A percentile compares a stretch with the other conserved stretches of the same genome.
phyloP scores from a whole-genome alignment of 805 yeast species.

The Kurtzmaniella fragi region DNA sequence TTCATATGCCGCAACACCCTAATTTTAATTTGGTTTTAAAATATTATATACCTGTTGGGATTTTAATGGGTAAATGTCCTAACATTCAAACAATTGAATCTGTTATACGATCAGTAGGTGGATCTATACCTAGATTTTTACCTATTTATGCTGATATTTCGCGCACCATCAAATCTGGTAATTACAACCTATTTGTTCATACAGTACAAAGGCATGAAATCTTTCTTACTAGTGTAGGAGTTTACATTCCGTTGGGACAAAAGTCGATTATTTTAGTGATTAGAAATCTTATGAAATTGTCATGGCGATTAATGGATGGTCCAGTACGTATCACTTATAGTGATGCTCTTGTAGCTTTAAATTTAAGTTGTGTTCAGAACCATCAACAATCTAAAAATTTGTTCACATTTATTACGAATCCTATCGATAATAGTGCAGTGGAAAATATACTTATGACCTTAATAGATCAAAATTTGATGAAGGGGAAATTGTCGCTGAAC shows the following conservation, averaged over 20 bases:
- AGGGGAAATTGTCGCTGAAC: conserved; percentile 46
- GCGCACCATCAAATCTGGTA: conserved; percentile 38
- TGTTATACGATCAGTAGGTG: too few species aligned
- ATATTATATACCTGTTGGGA: conserved; percentile 47
- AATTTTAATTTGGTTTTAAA: conserved; percentile 42
- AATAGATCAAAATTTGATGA: conserved; percentile 50
- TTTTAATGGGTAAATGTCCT: conserved; percentile 54
- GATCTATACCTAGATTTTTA: conserved; percentile 14
- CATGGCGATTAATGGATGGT: conserved; percentile 22
- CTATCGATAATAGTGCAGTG: conserved; percentile 34
- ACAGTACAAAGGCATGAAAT: conserved; percentile 19
- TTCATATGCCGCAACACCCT: conserved; percentile 12
- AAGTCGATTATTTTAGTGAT: conserved; percentile 41
- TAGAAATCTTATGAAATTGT: conserved; percentile 38
- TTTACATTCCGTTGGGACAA: conserved; percentile 43
- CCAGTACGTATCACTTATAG: conserved; percentile 27
- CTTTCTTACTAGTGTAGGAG: neutral
- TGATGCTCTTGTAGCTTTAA: conserved; percentile 16
- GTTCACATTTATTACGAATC: conserved; percentile 4
- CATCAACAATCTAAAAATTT: neutral
- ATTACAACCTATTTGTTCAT: conserved; percentile 28
- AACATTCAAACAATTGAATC: conserved; percentile 14
- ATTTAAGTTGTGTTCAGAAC: neutral
- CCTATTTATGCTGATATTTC: conserved; percentile 32
- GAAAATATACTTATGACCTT: conserved; percentile 48